phyloP scores from a whole-genome alignment of 1,284 basidiomycete genomes.

The Rhodotorula mucilaginosa region DNA sequence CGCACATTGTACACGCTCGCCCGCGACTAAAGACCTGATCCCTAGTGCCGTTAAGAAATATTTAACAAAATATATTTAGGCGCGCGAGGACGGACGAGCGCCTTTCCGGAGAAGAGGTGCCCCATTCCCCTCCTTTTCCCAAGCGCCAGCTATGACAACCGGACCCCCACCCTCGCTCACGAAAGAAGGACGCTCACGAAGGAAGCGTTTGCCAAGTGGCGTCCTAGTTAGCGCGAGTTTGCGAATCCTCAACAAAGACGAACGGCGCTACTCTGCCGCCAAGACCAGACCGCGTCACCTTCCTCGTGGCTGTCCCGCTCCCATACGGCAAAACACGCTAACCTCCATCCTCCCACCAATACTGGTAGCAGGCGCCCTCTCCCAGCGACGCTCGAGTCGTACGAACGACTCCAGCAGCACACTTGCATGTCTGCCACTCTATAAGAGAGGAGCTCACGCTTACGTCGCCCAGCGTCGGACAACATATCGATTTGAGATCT shows the following conservation, averaged over 20 bases:
- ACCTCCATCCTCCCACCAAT: too few relatives aligned
- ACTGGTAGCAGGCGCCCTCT: too few relatives aligned
- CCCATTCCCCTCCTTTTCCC: slow-evolving; percentile 63
- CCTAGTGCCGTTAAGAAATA: slow-evolving; percentile 62
- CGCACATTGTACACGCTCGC: slow-evolving; percentile 96
- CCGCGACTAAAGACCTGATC: slow-evolving; percentile 80
- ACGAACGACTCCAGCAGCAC: too few relatives aligned
- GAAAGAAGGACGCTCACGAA: slow-evolving; percentile 86
- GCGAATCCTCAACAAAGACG: slow-evolving; percentile 73
- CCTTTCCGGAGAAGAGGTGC: slow-evolving; percentile 62
- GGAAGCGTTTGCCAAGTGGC: slow-evolving; percentile 78
- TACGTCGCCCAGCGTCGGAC: too few relatives aligned
- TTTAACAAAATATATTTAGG: slow-evolving; percentile 39
- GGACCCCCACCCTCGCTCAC: slow-evolving; percentile 76
- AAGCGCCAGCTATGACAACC: slow-evolving; percentile 43
- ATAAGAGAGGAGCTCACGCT: too few relatives aligned
- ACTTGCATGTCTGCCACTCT: too few relatives aligned
- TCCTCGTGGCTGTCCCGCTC: too few relatives aligned
- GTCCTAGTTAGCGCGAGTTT: slow-evolving; percentile 68
- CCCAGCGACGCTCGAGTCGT: too few relatives aligned
- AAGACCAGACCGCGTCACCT: too few relatives aligned
- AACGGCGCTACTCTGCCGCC: slow-evolving; percentile 61
- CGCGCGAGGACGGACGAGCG: slow-evolving; percentile 57
- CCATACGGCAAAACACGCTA: too few relatives aligned
- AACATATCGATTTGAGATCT: too few relatives aligned